These are phyloP conservation scores for Ogataea philodendri DNA, from an alignment of 805 yeast genomes.

Conservation along the genomic window DNA sequence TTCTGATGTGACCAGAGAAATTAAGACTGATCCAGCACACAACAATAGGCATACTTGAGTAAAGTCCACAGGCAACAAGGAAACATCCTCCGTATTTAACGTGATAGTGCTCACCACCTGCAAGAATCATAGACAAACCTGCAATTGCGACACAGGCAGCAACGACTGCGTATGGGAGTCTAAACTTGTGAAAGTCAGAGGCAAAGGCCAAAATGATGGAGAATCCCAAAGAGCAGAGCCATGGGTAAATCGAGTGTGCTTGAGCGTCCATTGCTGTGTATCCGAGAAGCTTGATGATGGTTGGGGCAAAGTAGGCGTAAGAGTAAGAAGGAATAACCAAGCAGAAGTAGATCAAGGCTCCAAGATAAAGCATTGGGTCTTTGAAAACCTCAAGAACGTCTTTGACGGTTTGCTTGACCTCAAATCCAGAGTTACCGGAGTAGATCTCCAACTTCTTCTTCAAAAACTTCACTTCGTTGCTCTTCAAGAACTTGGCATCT, in stretches of 20 bases:
- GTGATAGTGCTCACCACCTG: slow-evolving; percentile 34
- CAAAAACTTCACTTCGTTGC: slow-evolving; percentile 52
- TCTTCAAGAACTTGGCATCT: slow-evolving; percentile 52
- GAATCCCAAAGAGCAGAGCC: slow-evolving; percentile 72
- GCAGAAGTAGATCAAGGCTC: slow-evolving; percentile 63
- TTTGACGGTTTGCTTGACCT: slow-evolving; percentile 42
- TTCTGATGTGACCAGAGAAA: slow-evolving; percentile 60
- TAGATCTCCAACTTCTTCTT: slow-evolving; percentile 59
- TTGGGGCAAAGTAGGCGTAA: slow-evolving; percentile 70
- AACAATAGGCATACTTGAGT: slow-evolving; percentile 65
- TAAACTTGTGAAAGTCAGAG: slow-evolving; percentile 53
- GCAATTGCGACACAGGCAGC: slow-evolving; percentile 40
- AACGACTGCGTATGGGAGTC: slow-evolving; percentile 43
- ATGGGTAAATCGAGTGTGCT: slow-evolving; percentile 80
- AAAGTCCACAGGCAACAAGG: slow-evolving; percentile 55
- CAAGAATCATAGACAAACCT: slow-evolving; percentile 58
- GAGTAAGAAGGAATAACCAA: slow-evolving; percentile 72
- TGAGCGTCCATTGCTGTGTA: slow-evolving; percentile 73
- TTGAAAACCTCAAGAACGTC: slow-evolving; percentile 52
- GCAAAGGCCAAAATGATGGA: slow-evolving; percentile 59
- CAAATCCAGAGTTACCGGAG: slow-evolving; percentile 48
- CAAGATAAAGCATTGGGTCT: slow-evolving; percentile 56
- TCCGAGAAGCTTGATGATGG: slow-evolving; percentile 60
- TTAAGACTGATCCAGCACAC: slow-evolving; percentile 67
- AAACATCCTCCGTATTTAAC: slow-evolving; percentile 65